Conservation (phyloP, 345 rosid species). For the Aethionema arabicum region DNA sequence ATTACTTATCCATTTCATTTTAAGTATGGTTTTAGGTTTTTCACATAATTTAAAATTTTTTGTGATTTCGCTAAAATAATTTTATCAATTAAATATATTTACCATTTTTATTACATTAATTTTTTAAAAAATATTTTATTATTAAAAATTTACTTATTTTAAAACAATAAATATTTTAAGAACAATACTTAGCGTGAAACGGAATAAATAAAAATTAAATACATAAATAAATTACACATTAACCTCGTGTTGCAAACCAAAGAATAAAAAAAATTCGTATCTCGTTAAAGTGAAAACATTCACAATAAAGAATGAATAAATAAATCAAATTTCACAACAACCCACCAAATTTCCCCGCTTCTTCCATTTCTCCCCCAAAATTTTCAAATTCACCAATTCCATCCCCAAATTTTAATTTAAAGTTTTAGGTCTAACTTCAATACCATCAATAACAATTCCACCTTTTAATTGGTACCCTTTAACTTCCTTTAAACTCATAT, state of each 20-base stretch:
- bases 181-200: too few species aligned
- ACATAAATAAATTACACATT: too few species aligned
- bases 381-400: background rate
- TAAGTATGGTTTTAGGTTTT: too few species aligned
- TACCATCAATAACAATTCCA: slow-evolving; percentile 50
- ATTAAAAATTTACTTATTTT: too few species aligned
- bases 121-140: too few species aligned
- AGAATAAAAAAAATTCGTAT: background rate
- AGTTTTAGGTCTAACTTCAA: slow-evolving; percentile 42
- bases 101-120: too few species aligned
- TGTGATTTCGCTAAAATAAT: too few species aligned
- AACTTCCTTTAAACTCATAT: slow-evolving; percentile 42
- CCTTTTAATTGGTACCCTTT: slow-evolving; percentile 49
- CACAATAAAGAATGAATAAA: slow-evolving; percentile 1
- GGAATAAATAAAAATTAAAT: too few species aligned
- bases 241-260: background rate
- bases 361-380: background rate
- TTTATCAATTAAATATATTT: too few species aligned
- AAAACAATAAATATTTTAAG: too few species aligned
- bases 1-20: too few species aligned
- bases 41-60: too few species aligned
- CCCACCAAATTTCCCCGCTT: background rate
- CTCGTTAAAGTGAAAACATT: background rate
- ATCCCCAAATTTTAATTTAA: background rate
- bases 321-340: background rate